Evolutionary conservation across 108 stramenopile species (phyloP).

Genomic region (Nitzschia palea): DNA sequence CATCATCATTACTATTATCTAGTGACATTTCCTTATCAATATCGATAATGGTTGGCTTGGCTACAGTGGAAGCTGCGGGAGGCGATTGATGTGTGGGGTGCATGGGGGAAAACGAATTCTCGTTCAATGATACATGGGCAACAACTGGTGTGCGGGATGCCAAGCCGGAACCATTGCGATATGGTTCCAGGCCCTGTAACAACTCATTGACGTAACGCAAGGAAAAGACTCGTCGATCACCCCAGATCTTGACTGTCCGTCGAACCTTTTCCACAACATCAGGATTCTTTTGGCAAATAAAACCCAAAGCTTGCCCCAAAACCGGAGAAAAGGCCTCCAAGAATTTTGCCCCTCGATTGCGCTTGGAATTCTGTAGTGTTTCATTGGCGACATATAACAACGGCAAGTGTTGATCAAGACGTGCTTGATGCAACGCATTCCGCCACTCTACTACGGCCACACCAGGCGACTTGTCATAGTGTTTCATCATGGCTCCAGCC

Average conservation of each 20-base stretch:
- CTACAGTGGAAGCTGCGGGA: not conserved
- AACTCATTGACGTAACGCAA: conserved; percentile 78
- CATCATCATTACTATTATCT: conserved; percentile 50
- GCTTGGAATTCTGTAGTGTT: conserved; percentile 77
- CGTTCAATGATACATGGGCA: not conserved
- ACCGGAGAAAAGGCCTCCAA: conserved; percentile 79
- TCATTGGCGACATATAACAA: conserved; percentile 89
- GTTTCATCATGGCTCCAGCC: conserved; percentile 78
- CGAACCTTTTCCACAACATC: conserved; percentile 65
- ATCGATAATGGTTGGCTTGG: not conserved
- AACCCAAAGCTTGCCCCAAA: conserved; percentile 61
- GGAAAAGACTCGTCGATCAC: conserved; percentile 75
- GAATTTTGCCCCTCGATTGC: conserved; percentile 86
- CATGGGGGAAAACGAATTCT: conserved; percentile 10
- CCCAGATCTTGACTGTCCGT: conserved; percentile 86
- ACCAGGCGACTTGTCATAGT: conserved; percentile 65
- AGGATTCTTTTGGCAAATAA: conserved; percentile 52
- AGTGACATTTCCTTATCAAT: conserved; percentile 23
- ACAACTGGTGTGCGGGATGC: not conserved
- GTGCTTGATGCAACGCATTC: conserved; percentile 57
- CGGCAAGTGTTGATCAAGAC: conserved; percentile 56
- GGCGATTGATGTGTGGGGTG: not conserved
- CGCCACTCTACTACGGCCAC: conserved; percentile 84
- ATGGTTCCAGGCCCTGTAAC: conserved; percentile 64
- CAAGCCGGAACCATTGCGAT: conserved; percentile 35